phyloP scores from a whole-genome alignment of 1,284 basidiomycete species.

The Tilletiopsis washingtonensis region DNA sequence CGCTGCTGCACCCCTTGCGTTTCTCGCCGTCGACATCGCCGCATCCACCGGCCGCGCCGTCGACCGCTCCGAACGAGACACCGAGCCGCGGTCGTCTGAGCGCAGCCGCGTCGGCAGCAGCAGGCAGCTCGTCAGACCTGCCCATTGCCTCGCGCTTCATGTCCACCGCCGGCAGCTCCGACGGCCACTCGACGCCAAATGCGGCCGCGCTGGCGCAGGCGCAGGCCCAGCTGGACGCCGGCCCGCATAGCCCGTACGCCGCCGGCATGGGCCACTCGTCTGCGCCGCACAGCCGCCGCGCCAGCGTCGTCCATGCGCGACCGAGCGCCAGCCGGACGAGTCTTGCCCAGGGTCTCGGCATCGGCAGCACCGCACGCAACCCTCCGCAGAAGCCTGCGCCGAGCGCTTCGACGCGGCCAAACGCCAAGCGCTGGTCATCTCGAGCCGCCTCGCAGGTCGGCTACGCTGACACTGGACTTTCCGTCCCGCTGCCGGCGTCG shows the following conservation, averaged over 20 bases:
- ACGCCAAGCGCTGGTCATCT: conserved; percentile 2
- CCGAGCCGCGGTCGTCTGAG: background rate
- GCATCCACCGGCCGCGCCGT: background rate
- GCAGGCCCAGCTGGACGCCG: background rate
- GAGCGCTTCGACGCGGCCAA: background rate
- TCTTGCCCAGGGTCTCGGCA: conserved; percentile 13
- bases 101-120: background rate
- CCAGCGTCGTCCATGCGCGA: too few relatives aligned
- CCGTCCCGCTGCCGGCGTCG: conserved; percentile 27
- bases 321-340: conserved; percentile 1
- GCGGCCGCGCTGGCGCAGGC: too few relatives aligned
- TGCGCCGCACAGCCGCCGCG: background rate
- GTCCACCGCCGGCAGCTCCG: conserved; percentile 4
- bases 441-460: background rate
- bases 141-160: conserved; percentile 36
- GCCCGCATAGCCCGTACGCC: too few relatives aligned
- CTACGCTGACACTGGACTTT: conserved; percentile 7
- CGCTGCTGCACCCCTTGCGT: conserved; percentile 72
- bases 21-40: conserved; percentile 12
- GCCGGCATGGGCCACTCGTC: background rate
- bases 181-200: too few relatives aligned
- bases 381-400: too few relatives aligned
- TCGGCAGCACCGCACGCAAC: too few relatives aligned
- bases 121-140: conserved; percentile 12
- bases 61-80: background rate